Conservation (phyloP, 331 rosid genomes). For the Arachis monticola region DNA sequence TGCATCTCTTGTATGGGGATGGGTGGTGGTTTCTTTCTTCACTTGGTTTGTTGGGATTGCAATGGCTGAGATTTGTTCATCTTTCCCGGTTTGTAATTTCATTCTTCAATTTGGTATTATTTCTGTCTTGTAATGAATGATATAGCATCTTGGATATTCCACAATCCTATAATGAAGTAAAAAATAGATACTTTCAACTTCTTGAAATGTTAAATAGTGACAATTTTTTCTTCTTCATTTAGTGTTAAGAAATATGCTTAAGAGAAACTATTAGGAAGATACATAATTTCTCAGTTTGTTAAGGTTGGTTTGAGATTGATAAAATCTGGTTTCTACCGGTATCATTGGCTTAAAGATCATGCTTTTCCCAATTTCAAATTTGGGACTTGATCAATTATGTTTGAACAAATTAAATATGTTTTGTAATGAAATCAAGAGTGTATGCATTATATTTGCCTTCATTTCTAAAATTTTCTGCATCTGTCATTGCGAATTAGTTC, state of each 20-base stretch:
- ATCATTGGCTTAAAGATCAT: not conserved
- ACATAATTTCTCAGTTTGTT: not conserved
- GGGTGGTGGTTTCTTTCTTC: slow-evolving; percentile 85
- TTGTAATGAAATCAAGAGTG: slow-evolving; percentile 14
- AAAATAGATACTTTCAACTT: too few relatives aligned
- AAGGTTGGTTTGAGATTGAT: not conserved
- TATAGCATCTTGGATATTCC: too few relatives aligned
- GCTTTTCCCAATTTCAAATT: not conserved
- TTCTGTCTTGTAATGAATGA: too few relatives aligned
- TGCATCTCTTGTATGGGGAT: slow-evolving; percentile 89
- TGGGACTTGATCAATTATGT: slow-evolving; percentile 10
- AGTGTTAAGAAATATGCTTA: too few relatives aligned
- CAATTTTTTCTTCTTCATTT: too few relatives aligned
- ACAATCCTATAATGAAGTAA: too few relatives aligned
- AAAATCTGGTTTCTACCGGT: not conserved
- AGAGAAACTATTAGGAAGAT: too few relatives aligned
- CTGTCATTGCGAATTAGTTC: not conserved
- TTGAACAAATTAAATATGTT: not conserved
- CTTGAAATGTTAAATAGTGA: too few relatives aligned
- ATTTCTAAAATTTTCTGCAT: too few relatives aligned
- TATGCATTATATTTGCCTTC: too few relatives aligned
- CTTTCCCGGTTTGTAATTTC: slow-evolving; percentile 65
- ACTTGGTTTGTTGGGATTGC: slow-evolving; percentile 90
- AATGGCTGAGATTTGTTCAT: slow-evolving; percentile 93
- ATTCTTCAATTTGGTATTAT: not conserved